Evolutionary conservation across 176 grass and related monocot genomes (phyloP), one percentile per base, ranked within the genome.

Genomic region (Paspalum vaginatum): DNA sequence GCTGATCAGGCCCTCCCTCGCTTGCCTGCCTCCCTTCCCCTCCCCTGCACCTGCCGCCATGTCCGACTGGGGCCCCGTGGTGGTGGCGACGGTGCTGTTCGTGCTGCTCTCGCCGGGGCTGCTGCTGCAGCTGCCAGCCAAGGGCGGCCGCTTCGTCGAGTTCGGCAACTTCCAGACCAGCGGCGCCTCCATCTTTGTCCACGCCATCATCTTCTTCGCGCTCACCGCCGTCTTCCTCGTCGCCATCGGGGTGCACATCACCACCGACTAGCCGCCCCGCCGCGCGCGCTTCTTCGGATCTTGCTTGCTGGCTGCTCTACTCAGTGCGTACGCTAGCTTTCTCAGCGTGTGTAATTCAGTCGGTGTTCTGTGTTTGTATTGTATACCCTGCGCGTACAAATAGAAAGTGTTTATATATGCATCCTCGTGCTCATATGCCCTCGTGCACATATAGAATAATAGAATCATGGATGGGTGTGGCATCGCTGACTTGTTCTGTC

Each of bases 51-150:
- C 56, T 57, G n/a, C 20, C 18, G 20, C 2, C 15, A 20, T 88
- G 86, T 39, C 73, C 0, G 86, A 88, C 65, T 88, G 86, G 86
- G 86, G 86, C 5, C 86, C 86, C 22, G 86, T 88, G n/a, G 81
- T 88, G 37, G 72, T 88, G 55, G 54, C 75, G 5, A 68, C 68
- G 22, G 74, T 88, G 49, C 56, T 88, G 40, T 88, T 88, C 66
- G 86, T 88, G 81, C 75, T 88, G 47, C 74, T 88, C 2, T 88
- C 86, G 67, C 86, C 86, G 61, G 86, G 86, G 25, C 75, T 88
- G 66, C 21, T 88, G 58, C 56, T 88, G n/a, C 66, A 88, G 69
- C 32, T 84, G 58, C 86, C 86, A 8, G 86, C 61, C 26, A 77
- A 27, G 14, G 40, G 78, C 39, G 81, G 57, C 59, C 74, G 51